Base-by-base conservation (phyloP, 805 yeast species). In the Teunomyces pallodes region DNA sequence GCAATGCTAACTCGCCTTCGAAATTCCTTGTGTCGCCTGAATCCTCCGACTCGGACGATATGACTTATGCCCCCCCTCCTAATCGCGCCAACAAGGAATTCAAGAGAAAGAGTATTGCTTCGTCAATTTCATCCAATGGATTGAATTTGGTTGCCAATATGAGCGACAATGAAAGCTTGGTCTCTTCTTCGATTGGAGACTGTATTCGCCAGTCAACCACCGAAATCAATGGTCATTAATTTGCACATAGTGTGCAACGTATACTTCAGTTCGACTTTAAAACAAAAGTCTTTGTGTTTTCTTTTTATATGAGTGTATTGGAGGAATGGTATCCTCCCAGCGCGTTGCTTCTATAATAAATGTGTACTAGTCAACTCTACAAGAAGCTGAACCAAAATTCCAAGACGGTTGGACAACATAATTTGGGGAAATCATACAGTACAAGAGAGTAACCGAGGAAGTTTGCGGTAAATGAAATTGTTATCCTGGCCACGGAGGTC, bases 141-240 rank as follows among this genome's bases (percentile, higher is more conserved):
- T 16, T 26, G n/a, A 43, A 42, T 24, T 24, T 17, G 36, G 27
- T 36, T 29, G 29, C 10, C 35, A 42, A 41, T 24, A 28, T 57
- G 30, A 50, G 50, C 40, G 76, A 69, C 49, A 59, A 60, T 46
- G 75, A 69, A 46, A 68, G 73, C 51, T 66, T 72, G 36, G 64
- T 72, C 27, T 63, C 69, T 27, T 58, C 68, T 24, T 62, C 73
- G 4, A 64, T 71, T 40, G 75, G 71, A 31, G 76, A 72, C 49
- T 70, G 75, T 50, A 58, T 72, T 43, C 62, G 75, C 50, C 70
- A 65, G 51, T 57, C 70, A 33, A 66, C 67, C 36, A 67, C 71
- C 8, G 76, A 72, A 57, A 63, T 72, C 43, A 64, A 62, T 46
- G 68, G 68, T 36, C 54, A 52, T 27, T 57, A 53, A 41, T 33